Evolutionary conservation across 2,329 filamentous ascomycete species (phyloP).

Genomic region (Zasmidium cellare): DNA sequence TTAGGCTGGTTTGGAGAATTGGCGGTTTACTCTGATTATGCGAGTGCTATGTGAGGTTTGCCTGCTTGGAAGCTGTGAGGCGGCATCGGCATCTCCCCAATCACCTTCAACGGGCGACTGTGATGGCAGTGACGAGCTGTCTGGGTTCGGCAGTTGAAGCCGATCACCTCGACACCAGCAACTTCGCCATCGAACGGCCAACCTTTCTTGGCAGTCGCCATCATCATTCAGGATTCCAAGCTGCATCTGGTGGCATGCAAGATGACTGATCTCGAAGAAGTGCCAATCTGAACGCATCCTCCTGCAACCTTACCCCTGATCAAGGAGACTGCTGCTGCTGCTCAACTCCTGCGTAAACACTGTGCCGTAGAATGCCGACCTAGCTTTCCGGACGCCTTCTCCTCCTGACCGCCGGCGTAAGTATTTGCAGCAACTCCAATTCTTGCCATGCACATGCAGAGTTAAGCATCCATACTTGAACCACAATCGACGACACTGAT

Average conservation of each 20-base stretch:
- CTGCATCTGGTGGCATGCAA: too few relatives aligned
- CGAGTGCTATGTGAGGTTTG: not conserved
- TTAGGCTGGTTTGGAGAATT: too few relatives aligned
- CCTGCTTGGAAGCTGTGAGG: not conserved
- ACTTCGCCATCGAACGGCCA: too few relatives aligned
- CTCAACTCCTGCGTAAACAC: constrained; percentile 8
- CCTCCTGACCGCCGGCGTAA: not conserved
- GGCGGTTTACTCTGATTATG: too few relatives aligned
- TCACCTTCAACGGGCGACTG: too few relatives aligned
- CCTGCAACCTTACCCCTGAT: not conserved
- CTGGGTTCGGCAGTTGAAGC: too few relatives aligned
- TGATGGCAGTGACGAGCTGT: too few relatives aligned
- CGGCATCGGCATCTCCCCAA: too few relatives aligned
- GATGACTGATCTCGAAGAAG: too few relatives aligned
- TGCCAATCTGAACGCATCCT: not conserved
- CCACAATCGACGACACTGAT: not conserved
- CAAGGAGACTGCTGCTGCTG: not conserved
- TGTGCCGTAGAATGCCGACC: constrained; percentile 9
- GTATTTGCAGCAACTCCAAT: too few relatives aligned
- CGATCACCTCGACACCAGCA: too few relatives aligned
- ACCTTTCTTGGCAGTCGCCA: not conserved
- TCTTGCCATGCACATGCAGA: not conserved
- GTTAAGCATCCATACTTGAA: not conserved
- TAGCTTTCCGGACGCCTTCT: not conserved
- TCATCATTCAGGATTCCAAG: too few relatives aligned